phyloP scores from a whole-genome alignment of 306 rosid genomes.

The Begonia loranthoides region DNA sequence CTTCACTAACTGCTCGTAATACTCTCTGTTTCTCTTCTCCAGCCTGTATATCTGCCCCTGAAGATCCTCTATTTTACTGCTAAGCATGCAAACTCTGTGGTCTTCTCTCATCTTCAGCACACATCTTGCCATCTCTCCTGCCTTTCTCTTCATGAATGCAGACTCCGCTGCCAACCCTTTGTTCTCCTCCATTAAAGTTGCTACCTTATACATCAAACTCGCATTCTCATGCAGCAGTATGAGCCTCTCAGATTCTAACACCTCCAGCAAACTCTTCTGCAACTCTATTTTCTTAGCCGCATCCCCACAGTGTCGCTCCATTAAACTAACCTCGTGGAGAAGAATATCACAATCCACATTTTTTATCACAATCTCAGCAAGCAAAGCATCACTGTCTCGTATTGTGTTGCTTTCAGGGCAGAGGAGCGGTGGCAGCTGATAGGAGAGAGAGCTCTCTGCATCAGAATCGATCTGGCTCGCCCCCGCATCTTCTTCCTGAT shows the following conservation, averaged over 20 bases:
- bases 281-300: constrained; percentile 60
- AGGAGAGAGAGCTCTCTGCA: constrained; percentile 66
- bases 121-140: constrained; percentile 68
- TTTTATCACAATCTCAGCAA: constrained; percentile 65
- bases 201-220: constrained; percentile 42
- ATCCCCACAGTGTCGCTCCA: constrained; percentile 46
- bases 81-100: constrained; percentile 62
- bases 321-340: constrained; percentile 32
- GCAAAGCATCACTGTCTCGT: constrained; percentile 18
- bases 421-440: constrained; percentile 24
- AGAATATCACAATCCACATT: constrained; percentile 54
- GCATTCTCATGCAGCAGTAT: constrained; percentile 77
- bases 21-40: constrained; percentile 84
- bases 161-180: constrained; percentile 59
- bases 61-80: constrained; percentile 69
- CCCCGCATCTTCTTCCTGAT: constrained; percentile 29
- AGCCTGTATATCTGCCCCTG: constrained; percentile 71
- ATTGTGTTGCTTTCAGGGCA: constrained; percentile 6
- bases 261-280: constrained; percentile 81
- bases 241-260: constrained; percentile 85
- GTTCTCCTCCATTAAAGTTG: constrained; percentile 60
- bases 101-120: constrained; percentile 76
- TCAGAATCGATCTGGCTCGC: constrained; percentile 51
- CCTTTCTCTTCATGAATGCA: constrained; percentile 48
- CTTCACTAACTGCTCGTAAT: constrained; percentile 45